These are phyloP conservation scores for Ceratocystiopsis sp. DNA, from an alignment of 2,329 filamentous ascomycete species.

Conservation along the genomic window DNA sequence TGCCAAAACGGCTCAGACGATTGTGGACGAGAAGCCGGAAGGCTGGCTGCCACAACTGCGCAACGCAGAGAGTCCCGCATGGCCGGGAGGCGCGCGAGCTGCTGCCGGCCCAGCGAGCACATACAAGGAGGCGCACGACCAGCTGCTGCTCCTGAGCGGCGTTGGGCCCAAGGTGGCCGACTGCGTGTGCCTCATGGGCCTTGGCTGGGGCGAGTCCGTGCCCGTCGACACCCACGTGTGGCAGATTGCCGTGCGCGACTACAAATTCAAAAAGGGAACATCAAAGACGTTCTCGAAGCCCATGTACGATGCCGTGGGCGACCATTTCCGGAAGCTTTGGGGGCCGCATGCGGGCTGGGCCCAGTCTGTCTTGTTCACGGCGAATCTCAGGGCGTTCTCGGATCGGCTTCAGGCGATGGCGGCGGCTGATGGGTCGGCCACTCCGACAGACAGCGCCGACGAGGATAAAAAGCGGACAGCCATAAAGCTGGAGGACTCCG, in stretches of 20 bases:
- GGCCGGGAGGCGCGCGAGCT: constrained; percentile 13
- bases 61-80: constrained; percentile 56
- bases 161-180: constrained; percentile 96
- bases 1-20: constrained; percentile 61
- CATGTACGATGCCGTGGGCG: constrained; percentile 78
- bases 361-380: constrained; percentile 90
- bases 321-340: constrained; percentile 82
- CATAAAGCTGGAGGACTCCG: too few relatives aligned
- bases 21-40: constrained; percentile 47
- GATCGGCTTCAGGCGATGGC: constrained; percentile 25
- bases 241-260: constrained; percentile 95
- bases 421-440: too few relatives aligned
- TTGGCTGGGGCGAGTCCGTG: constrained; percentile 90
- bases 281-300: constrained; percentile 72
- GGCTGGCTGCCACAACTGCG: constrained; percentile 64
- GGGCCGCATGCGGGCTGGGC: constrained; percentile 93
- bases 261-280: constrained; percentile 52
- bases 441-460: neutral
- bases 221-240: constrained; percentile 96
- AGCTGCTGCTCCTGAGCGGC: constrained; percentile 62
- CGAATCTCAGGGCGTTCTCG: constrained; percentile 73
- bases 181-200: constrained; percentile 88
- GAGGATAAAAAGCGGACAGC: neutral
- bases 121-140: constrained; percentile 66
- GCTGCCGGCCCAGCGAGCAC: neutral